Evolutionary conservation across 768 basidiomycete genomes (phyloP), one percentile per base, ranked within the genome.

Genomic region (Strobilomyces confusus): DNA sequence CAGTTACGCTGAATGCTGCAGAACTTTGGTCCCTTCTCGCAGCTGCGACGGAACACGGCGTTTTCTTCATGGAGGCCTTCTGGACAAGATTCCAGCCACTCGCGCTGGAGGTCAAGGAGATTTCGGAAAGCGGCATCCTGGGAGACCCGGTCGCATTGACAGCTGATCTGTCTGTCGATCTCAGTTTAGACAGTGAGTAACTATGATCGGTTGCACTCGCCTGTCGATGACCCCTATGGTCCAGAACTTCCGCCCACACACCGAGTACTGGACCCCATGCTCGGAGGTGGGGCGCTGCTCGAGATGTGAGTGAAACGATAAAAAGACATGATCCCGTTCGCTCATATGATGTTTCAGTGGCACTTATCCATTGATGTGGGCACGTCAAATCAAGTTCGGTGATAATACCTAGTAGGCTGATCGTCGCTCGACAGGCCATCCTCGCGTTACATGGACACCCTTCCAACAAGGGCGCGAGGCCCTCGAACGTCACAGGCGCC

Each of bases 41-140:
- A 11, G 78, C 89, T 19, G 91, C 93, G 2, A 87, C 87, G 67
- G 81, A 89, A 65, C 74, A 86, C 60, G 80, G 83, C 17, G 78
- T 92, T 1, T 95, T 95, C 75, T 81, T 95, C 62, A 94, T 95
- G 92, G 93, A 95, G 71, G 91, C 88, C 0, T 75, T 92, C 70
- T 92, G 91, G 89, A 92, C 91, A 36, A 78, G 88, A 33, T 91
- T 90, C 75, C 84, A 87, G 53, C 87, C 88, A 14, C 77, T 89
- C 54, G 73, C 76, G 11, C 63, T 74, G n/a, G 87, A 86, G 55
- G 73, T 91, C 49, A 85, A 86, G 69, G 75, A 76, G 56, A 70
- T 89, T 43, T 76, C 80, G 1, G 81, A 87, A 46, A 75, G 76
- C 50, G 86, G 85, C 6, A 69, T 66, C 19, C 73, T 92, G 19